Conservation (phyloP, 345 rosid species). For the Eucalyptus marginata region DNA sequence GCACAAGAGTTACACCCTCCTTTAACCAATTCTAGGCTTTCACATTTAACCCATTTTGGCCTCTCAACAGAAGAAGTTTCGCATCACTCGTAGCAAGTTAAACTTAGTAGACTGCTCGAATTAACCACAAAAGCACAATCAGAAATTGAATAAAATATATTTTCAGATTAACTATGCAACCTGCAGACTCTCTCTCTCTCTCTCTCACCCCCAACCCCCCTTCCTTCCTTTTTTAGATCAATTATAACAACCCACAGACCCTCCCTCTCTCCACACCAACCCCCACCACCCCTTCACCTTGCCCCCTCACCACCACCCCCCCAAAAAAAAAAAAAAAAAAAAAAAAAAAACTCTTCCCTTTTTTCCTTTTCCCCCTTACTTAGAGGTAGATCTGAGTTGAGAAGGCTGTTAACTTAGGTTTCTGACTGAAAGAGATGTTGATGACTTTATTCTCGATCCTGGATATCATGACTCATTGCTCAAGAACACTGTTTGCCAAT, state of each 20-base stretch:
- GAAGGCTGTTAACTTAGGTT: not conserved
- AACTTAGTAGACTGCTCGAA: not conserved
- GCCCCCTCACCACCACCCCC: not conserved
- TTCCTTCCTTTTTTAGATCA: not conserved
- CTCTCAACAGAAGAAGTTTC: not conserved
- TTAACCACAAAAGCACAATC: not conserved
- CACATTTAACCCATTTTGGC: not conserved
- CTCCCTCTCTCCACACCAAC: not conserved
- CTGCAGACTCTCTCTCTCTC: not conserved
- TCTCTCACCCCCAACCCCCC: not conserved
- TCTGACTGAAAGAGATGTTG: not conserved
- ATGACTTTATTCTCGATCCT: not conserved
- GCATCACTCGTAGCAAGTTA: not conserved
- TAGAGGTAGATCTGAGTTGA: not conserved
- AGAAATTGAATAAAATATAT: not conserved
- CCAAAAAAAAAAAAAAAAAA: no score
- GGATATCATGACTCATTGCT: not conserved
- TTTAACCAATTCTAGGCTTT: not conserved
- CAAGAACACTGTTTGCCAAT: not conserved
- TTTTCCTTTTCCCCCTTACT: not conserved
- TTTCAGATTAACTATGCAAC: not conserved
- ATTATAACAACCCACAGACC: not conserved
- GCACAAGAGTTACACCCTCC: not conserved
- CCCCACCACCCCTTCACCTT: not conserved
- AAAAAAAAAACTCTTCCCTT: not conserved